A percentile compares a stretch with the other conserved stretches of the same genome.
These are phyloP conservation scores for Phytophthora pluvialis DNA, from an alignment of 352 stramenopile genomes.

Conservation along the genomic window DNA sequence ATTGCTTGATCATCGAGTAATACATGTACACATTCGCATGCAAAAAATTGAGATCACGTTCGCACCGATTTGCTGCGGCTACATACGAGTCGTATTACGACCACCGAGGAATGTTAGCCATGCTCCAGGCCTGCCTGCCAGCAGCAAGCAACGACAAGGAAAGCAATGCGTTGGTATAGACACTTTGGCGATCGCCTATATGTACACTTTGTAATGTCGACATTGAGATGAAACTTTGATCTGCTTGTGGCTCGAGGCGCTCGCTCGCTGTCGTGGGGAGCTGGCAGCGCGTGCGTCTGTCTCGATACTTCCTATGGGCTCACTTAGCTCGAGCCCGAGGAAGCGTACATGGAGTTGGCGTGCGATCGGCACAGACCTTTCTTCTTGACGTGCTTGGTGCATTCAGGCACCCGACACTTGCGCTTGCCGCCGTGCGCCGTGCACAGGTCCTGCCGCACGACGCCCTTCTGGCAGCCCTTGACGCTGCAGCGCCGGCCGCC, in stretches of 20 bases:
- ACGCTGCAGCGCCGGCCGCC: slow-evolving; percentile 85
- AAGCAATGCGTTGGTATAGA: slow-evolving; percentile 1
- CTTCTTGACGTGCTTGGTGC: slow-evolving; percentile 90
- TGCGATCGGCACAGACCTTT: slow-evolving; percentile 80
- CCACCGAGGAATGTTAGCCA: slow-evolving; percentile 2
- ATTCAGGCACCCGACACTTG: slow-evolving; percentile 81
- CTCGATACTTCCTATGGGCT: slow-evolving; percentile 4
- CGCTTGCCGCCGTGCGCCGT: slow-evolving; percentile 87
- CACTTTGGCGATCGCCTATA: slow-evolving; percentile 23
- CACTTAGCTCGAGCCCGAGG: slow-evolving; percentile 31
- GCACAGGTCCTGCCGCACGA: slow-evolving; percentile 88
- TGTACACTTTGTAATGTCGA: slow-evolving; percentile 39
- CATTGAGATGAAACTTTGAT: slow-evolving; percentile 10
- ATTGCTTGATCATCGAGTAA: background rate
- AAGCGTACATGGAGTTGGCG: slow-evolving; percentile 65
- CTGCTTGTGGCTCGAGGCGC: background rate
- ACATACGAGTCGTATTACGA: too few relatives aligned
- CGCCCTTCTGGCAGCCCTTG: slow-evolving; percentile 81
- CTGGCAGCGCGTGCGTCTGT: background rate
- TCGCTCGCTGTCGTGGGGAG: background rate
- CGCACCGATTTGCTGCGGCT: background rate
- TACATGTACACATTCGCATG: background rate
- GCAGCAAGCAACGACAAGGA: background rate
- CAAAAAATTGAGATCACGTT: background rate
- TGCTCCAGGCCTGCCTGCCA: too few relatives aligned